phyloP scores from a whole-genome alignment of 345 rosid genomes.

The Citrus maxima region DNA sequence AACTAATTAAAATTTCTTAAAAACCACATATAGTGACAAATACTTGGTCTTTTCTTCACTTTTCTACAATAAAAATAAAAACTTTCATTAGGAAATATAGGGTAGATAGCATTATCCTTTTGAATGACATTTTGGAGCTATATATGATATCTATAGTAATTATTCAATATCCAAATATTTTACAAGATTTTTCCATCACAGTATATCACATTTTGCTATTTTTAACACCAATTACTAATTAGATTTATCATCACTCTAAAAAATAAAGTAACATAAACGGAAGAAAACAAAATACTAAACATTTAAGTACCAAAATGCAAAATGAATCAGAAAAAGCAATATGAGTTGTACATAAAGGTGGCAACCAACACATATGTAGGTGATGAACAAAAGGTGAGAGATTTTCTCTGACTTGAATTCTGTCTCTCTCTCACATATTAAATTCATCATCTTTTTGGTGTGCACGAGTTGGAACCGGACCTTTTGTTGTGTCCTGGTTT shows the following conservation, averaged over 20 bases:
- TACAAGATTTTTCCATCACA: too few species aligned
- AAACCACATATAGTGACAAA: neutral
- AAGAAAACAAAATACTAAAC: neutral
- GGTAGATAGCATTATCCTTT: neutral
- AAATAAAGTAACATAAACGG: too few species aligned
- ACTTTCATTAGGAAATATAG: neutral
- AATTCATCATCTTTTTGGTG: neutral
- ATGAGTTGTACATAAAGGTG: neutral
- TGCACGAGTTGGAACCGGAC: conserved; percentile 11
- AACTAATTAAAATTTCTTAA: too few species aligned
- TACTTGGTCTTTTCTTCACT: neutral
- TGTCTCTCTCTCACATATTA: neutral
- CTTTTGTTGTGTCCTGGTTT: conserved; percentile 1
- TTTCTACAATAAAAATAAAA: neutral
- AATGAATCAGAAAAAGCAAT: neutral
- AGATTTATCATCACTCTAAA: too few species aligned
- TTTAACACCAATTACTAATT: too few species aligned
- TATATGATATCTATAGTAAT: neutral
- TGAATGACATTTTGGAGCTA: neutral
- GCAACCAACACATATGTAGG: neutral
- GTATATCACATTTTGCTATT: too few species aligned
- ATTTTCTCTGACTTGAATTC: neutral
- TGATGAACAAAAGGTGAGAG: neutral
- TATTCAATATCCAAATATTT: too few species aligned
- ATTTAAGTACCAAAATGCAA: neutral